Evolutionary conservation across 805 yeast genomes (phyloP), one percentile per base, ranked within the genome.

Genomic region (Candida tallmaniae): DNA sequence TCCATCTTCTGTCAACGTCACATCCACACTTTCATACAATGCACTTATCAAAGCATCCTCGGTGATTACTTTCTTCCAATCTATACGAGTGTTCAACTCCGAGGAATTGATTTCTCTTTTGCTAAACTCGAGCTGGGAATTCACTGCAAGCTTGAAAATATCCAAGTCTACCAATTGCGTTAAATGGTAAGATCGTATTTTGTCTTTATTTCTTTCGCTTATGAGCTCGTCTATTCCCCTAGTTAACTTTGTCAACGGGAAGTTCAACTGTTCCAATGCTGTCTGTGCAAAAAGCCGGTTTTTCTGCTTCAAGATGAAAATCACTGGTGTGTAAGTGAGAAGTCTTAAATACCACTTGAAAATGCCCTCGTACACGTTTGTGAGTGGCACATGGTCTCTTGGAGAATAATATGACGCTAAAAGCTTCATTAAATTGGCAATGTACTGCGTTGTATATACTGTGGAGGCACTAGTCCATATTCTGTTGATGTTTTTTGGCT

Each of bases 171-270:
- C 30, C 20, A 64, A 45, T 17, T 57, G 56, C 1, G 65, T 53
- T 14, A 62, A 44, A 34, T 62, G 62, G 43, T 65, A 65, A 24
- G 45, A 49, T 15, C 66, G 19, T n/a, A 21, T 8, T n/a, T n/a
- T n/a, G n/a, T n/a, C n/a, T n/a, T n/a, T n/a, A 10, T 21, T 14
- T 3, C 21, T 5, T 3, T 34, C 40, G 11, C 29, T 40, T 8
- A 39, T 38, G 10, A 52, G 28, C 19, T 21, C 21, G 7, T 25
- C 34, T 5, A 58, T 27, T 8, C 29, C 12, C 3, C 31, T 18
- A 16, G 40, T 34, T 12, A 60, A 38, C 12, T 45, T 42, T 2
- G 23, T 16, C 4, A 40, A 36, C 11, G 58, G 56, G 20, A 48
- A 27, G 31, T 63, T 51, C 23, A 50, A 26, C 30, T 51, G 52